phyloP scores from a whole-genome alignment of 495 filamentous ascomycete genomes.

The Sporormia fimetaria region DNA sequence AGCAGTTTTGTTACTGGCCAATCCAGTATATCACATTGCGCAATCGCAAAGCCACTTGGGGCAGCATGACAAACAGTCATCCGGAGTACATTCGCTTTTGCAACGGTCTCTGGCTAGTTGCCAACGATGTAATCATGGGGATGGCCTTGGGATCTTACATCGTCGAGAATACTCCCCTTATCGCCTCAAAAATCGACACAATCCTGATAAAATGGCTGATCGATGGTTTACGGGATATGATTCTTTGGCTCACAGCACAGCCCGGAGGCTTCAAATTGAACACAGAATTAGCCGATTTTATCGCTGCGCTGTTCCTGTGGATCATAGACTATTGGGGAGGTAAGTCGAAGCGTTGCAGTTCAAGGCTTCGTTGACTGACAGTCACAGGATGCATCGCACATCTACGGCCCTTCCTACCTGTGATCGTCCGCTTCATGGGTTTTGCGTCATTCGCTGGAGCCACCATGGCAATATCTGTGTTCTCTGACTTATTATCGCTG shows the following conservation, averaged over 20 bases:
- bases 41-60: slow-evolving; percentile 82
- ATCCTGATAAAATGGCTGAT: slow-evolving; percentile 77
- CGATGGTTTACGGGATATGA: slow-evolving; percentile 76
- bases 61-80: slow-evolving; percentile 87
- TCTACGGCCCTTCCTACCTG: slow-evolving; percentile 67
- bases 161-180: slow-evolving; percentile 82
- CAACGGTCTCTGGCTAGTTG: slow-evolving; percentile 96
- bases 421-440: slow-evolving; percentile 84
- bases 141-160: slow-evolving; percentile 95
- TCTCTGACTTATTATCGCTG: slow-evolving; percentile 86
- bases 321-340: slow-evolving; percentile 96
- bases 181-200: slow-evolving; percentile 68
- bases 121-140: slow-evolving; percentile 97
- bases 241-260: slow-evolving; percentile 92
- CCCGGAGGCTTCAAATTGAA: slow-evolving; percentile 98
- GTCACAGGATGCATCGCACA: slow-evolving; percentile 56
- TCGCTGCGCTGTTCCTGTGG: slow-evolving; percentile 93
- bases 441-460: slow-evolving; percentile 92
- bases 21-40: slow-evolving; percentile 89
- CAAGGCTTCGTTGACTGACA: slow-evolving; percentile 1
- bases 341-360: slow-evolving; percentile 31
- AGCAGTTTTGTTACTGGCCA: slow-evolving; percentile 99
- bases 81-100: slow-evolving; percentile 99
- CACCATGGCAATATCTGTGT: slow-evolving; percentile 91
- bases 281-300: slow-evolving; percentile 81